phyloP scores from a whole-genome alignment of 805 yeast species.

The Candida germanica region DNA sequence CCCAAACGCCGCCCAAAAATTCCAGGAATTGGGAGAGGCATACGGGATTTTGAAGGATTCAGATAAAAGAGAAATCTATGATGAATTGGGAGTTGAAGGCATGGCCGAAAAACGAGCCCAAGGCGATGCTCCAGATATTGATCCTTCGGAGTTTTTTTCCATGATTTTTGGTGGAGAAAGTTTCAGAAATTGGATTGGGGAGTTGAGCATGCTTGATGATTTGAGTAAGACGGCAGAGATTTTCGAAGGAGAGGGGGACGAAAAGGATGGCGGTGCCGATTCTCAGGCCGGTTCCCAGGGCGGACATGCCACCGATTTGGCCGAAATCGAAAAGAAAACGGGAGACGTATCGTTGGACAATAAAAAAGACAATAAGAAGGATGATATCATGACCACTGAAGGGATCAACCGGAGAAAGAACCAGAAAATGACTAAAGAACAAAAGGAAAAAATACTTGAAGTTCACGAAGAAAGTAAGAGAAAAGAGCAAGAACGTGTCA shows the following conservation, averaged over 20 bases:
- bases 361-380: conserved; percentile 2
- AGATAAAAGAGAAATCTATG: conserved; percentile 68
- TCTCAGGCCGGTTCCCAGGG: conserved; percentile 3
- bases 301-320: conserved; percentile 2
- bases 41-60: conserved; percentile 79
- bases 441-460: conserved; percentile 49
- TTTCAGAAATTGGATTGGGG: conserved; percentile 82
- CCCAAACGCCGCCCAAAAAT: conserved; percentile 81
- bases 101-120: conserved; percentile 60
- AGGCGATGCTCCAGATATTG: conserved; percentile 65
- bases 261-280: conserved; percentile 2
- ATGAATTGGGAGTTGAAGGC: conserved; percentile 65
- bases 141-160: conserved; percentile 81
- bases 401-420: conserved; percentile 27
- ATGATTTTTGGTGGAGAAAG: conserved; percentile 82
- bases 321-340: conserved; percentile 10
- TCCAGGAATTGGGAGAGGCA: conserved; percentile 68
- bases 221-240: conserved; percentile 61
- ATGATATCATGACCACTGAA: conserved; percentile 17
- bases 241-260: conserved; percentile 34
- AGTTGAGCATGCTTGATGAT: conserved; percentile 68
- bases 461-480: conserved; percentile 54
- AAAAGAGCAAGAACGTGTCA: conserved; percentile 47
- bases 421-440: conserved; percentile 27
- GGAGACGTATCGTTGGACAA: conserved; percentile 13